These are phyloP conservation scores for Hypoxylon rubiginosum DNA, from an alignment of 2,329 filamentous ascomycete genomes.

Conservation along the genomic window DNA sequence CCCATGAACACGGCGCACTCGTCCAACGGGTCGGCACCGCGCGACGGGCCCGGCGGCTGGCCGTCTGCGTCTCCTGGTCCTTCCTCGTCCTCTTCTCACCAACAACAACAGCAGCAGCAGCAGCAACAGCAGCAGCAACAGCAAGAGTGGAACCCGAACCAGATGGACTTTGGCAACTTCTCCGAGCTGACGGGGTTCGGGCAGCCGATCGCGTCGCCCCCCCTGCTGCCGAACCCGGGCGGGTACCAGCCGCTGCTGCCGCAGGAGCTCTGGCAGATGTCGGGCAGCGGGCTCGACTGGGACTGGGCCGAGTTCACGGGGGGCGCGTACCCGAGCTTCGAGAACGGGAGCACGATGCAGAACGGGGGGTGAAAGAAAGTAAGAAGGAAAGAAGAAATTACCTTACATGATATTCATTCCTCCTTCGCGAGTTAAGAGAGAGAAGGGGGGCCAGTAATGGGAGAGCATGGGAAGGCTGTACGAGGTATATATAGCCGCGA, in stretches of 20 bases:
- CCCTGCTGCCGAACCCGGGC: slow-evolving; percentile 26
- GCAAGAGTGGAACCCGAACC: slow-evolving; percentile 58
- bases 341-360: slow-evolving; percentile 65
- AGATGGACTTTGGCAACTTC: slow-evolving; percentile 61
- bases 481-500: no score
- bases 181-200: slow-evolving; percentile 62
- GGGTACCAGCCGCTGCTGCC: slow-evolving; percentile 87
- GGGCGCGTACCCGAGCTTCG: slow-evolving; percentile 73
- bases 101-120: slow-evolving; percentile 3
- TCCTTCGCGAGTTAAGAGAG: background rate
- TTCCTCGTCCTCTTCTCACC: no score
- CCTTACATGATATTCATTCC: no score
- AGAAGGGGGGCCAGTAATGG: no score
- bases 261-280: slow-evolving; percentile 94
- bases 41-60: slow-evolving; percentile 61
- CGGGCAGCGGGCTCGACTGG: slow-evolving; percentile 97
- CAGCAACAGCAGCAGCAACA: slow-evolving; percentile 45
- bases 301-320: slow-evolving; percentile 78
- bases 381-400: no score
- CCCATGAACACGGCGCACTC: slow-evolving; percentile 56
- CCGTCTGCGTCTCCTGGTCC: slow-evolving; percentile 47
- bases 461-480: no score
- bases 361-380: slow-evolving; percentile 21
- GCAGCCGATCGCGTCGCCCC: slow-evolving; percentile 50
- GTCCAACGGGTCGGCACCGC: slow-evolving; percentile 60